A percentile compares a stretch with the other conserved stretches of the same genome.
These are phyloP conservation scores for Cymbidium sinense DNA, from an alignment of 106 monocot species.

Conservation along the genomic window DNA sequence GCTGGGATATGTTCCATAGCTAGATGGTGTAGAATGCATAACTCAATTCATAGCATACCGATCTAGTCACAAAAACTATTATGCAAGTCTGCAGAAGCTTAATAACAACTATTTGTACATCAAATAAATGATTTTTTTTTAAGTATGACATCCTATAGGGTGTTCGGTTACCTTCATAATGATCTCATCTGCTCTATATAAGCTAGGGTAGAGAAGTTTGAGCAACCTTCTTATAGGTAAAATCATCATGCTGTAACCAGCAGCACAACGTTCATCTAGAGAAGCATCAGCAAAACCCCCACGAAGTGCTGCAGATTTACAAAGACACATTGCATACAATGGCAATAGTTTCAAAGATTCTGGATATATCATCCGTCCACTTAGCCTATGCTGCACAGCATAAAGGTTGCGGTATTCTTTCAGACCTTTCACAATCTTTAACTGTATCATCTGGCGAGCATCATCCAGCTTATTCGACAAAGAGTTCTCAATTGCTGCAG, in stretches of 20 bases:
- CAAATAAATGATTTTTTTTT: neutral
- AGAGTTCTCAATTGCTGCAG: conserved; percentile 85
- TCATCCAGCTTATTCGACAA: conserved; percentile 80
- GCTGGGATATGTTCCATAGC: neutral
- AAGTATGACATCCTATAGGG: conserved; percentile 4
- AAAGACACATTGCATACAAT: conserved; percentile 64
- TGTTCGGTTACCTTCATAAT: conserved; percentile 54
- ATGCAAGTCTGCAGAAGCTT: neutral
- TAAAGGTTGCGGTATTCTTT: conserved; percentile 93
- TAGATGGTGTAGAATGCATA: neutral
- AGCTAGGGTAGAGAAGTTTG: conserved; percentile 76
- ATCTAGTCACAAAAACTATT: conserved; percentile 1
- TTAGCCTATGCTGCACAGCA: conserved; percentile 80
- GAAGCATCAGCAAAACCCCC: conserved; percentile 82
- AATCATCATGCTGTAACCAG: conserved; percentile 85
- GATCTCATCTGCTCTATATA: conserved; percentile 60
- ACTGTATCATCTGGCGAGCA: conserved; percentile 66
- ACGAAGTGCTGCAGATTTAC: conserved; percentile 78
- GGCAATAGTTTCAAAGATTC: conserved; percentile 78
- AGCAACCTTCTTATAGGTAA: conserved; percentile 57
- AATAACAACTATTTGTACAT: neutral
- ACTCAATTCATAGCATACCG: neutral
- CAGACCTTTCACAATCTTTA: conserved; percentile 76
- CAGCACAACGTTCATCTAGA: conserved; percentile 87
- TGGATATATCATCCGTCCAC: conserved; percentile 78